A percentile compares a stretch with the other conserved stretches of the same genome.
phyloP scores from a whole-genome alignment of 768 basidiomycete genomes.

The Lentinula sp. region DNA sequence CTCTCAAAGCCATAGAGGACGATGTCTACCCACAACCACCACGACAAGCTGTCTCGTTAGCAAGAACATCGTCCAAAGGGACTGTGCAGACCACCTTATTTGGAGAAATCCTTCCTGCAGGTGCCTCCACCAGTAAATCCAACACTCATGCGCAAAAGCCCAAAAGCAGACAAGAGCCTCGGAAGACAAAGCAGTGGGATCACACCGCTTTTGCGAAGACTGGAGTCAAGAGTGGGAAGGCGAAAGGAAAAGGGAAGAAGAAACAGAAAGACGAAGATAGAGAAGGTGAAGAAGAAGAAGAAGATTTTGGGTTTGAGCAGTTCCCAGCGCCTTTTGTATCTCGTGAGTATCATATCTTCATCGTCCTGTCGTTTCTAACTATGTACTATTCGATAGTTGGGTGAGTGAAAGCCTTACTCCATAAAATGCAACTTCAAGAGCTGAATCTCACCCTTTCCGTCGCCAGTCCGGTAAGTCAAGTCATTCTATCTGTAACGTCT shows the following conservation, averaged over 20 bases:
- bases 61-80: constrained; percentile 25
- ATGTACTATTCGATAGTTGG: background rate
- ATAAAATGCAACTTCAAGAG: background rate
- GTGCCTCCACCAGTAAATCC: constrained; percentile 25
- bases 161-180: constrained; percentile 24
- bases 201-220: constrained; percentile 82
- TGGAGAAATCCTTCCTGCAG: constrained; percentile 45
- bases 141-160: constrained; percentile 28
- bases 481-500: background rate
- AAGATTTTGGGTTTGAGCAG: constrained; percentile 68
- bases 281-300: constrained; percentile 54
- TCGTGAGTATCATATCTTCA: constrained; percentile 35
- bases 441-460: background rate
- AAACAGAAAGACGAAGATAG: constrained; percentile 31
- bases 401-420: background rate
- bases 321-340: constrained; percentile 75
- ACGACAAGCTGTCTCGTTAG: constrained; percentile 31
- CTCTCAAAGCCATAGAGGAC: constrained; percentile 47
- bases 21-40: constrained; percentile 37
- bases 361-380: background rate
- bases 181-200: constrained; percentile 85
- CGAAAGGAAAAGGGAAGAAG: constrained; percentile 47
- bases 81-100: constrained; percentile 61
- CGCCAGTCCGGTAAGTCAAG: constrained; percentile 24
- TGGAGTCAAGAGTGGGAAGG: constrained; percentile 52